phyloP scores from a whole-genome alignment of 2,329 filamentous ascomycete genomes.

The Fusarium luffae region DNA sequence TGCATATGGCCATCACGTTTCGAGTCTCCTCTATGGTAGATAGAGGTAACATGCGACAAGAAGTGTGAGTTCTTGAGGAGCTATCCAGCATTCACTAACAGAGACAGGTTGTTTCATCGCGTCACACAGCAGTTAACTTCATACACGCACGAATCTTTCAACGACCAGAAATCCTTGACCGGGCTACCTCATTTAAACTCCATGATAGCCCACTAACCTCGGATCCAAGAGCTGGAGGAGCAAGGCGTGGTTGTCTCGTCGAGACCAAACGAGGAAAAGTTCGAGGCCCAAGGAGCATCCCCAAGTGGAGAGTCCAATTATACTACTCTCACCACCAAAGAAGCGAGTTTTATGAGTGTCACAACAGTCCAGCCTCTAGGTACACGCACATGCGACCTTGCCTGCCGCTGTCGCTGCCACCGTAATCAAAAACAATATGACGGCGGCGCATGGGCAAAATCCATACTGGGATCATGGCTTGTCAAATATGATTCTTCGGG shows the following conservation, averaged over 20 bases:
- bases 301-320: accelerated
- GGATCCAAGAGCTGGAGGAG: accelerated
- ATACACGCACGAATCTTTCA: background rate
- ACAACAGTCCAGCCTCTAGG: background rate
- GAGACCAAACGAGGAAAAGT: no score
- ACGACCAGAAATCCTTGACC: accelerated
- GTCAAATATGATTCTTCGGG: background rate
- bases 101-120: background rate
- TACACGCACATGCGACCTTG: background rate
- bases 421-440: background rate
- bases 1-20: conserved; percentile 2
- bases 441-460: background rate
- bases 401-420: conserved; percentile 28
- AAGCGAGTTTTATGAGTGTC: background rate
- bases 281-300: accelerated
- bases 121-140: background rate
- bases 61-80: background rate
- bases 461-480: conserved; percentile 11
- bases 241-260: accelerated
- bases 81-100: accelerated
- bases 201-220: accelerated
- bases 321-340: background rate
- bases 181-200: accelerated
- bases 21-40: conserved; percentile 4
- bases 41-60: conserved; percentile 2